phyloP scores from a whole-genome alignment of 352 stramenopile genomes.

The Lagenidium giganteum region DNA sequence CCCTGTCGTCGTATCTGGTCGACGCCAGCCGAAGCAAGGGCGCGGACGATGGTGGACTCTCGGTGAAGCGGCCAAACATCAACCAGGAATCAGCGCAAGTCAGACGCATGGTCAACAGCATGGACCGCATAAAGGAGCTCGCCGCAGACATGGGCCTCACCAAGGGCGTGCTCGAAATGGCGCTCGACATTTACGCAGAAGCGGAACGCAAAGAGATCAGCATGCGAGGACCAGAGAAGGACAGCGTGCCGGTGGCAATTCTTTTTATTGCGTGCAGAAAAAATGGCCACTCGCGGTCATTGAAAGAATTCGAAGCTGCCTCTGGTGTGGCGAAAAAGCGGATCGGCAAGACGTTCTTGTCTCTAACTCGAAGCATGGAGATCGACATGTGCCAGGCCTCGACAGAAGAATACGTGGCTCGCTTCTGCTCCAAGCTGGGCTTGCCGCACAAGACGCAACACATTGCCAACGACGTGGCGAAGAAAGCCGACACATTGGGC shows the following conservation, averaged over 20 bases:
- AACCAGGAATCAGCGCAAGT: conserved; percentile 51
- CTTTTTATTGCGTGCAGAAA: conserved; percentile 77
- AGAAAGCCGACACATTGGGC: conserved; percentile 63
- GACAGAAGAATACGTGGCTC: conserved; percentile 72
- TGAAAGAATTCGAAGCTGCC: conserved; percentile 78
- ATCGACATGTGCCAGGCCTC: conserved; percentile 65
- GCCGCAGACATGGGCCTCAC: conserved; percentile 57
- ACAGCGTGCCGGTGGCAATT: conserved; percentile 58
- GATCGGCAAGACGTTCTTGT: conserved; percentile 81
- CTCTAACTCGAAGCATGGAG: conserved; percentile 38
- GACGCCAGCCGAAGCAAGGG: conserved; percentile 43
- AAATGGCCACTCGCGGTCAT: conserved; percentile 48
- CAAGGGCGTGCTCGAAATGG: conserved; percentile 68
- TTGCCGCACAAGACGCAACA: conserved; percentile 73
- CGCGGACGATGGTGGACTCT: conserved; percentile 19
- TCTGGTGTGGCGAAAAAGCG: conserved; percentile 66
- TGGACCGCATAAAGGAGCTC: conserved; percentile 63
- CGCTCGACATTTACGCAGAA: conserved; percentile 64
- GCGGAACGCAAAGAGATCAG: conserved; percentile 59
- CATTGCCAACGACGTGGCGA: conserved; percentile 69
- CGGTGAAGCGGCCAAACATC: conserved; percentile 58
- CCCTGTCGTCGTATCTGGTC: conserved; percentile 68
- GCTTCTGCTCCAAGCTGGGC: conserved; percentile 70
- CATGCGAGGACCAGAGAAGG: conserved; percentile 57
- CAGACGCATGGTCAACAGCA: conserved; percentile 63